Conservation (phyloP, 495 filamentous ascomycete genomes). For the Neurospora tetraspora region DNA sequence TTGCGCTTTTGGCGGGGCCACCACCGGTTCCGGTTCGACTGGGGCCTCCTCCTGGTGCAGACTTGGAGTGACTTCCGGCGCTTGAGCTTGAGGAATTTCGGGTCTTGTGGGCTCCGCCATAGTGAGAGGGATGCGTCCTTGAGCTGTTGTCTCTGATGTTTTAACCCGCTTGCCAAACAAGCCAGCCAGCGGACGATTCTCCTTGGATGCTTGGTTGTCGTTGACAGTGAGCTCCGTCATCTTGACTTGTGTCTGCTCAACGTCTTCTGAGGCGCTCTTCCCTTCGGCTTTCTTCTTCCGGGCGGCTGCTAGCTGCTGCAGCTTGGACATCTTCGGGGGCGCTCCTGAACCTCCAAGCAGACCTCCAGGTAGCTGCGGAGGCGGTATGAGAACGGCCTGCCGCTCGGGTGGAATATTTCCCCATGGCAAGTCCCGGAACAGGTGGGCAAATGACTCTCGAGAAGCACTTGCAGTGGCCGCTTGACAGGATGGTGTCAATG, state of each 20-base stretch:
- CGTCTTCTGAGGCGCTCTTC: conserved; percentile 31
- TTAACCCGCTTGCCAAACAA: conserved; percentile 22
- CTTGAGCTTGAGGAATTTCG: not conserved
- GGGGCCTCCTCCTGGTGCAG: not conserved
- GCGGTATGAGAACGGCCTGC: conserved; percentile 56
- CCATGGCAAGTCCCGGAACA: conserved; percentile 86
- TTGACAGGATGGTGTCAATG: not conserved
- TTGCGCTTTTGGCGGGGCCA: conserved; percentile 3
- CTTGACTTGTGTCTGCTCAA: conserved; percentile 19
- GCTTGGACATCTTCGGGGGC: conserved; percentile 71
- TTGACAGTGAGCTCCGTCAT: conserved; percentile 18
- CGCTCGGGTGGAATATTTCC: conserved; percentile 62
- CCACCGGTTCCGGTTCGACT: not conserved
- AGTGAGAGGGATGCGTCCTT: conserved; percentile 11
- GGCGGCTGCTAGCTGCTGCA: conserved; percentile 80
- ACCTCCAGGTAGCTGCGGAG: conserved; percentile 48
- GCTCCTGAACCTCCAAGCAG: conserved; percentile 65
- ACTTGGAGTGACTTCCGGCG: not conserved
- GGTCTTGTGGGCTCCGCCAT: conserved; percentile 6
- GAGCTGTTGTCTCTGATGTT: conserved; percentile 13
- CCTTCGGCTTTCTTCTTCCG: conserved; percentile 77
- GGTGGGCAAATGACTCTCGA: conserved; percentile 19
- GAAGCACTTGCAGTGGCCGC: not conserved
- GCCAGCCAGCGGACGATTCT: conserved; percentile 12
- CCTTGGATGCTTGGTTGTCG: conserved; percentile 8